Conservation (phyloP, 225 moss, liverwort and hornwort genomes). For the Anthoceros angustus region DNA sequence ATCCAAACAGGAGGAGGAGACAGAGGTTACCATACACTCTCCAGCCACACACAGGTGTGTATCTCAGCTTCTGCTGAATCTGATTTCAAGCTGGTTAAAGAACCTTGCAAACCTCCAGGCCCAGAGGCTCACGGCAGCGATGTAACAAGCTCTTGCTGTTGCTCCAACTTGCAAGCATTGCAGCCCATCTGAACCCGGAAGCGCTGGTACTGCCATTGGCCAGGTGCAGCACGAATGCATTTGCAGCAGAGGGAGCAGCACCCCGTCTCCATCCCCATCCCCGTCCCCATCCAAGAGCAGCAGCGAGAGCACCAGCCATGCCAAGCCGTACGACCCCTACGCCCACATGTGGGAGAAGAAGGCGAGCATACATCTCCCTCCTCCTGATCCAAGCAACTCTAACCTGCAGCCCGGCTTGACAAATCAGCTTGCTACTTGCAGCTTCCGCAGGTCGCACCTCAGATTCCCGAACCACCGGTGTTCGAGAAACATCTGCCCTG, state of each 20-base stretch:
- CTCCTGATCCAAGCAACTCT: neutral
- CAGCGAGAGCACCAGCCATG: neutral
- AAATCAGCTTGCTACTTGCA: neutral
- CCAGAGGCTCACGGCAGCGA: too few species aligned
- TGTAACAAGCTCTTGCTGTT: too few species aligned
- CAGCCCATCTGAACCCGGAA: neutral
- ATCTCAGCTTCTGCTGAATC: too few species aligned
- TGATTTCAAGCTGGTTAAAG: too few species aligned
- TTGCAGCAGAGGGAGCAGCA: neutral
- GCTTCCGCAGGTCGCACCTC: neutral
- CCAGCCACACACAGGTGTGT: too few species aligned
- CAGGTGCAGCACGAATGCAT: slow-evolving; percentile 1
- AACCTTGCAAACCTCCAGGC: too few species aligned
- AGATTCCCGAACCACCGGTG: neutral
- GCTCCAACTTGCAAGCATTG: neutral
- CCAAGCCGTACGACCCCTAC: neutral
- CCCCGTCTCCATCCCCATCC: neutral
- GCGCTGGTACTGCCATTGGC: neutral
- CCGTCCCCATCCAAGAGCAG: neutral
- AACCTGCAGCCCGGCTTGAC: neutral
- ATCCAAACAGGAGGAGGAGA: too few species aligned
- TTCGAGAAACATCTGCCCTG: neutral
- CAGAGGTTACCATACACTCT: too few species aligned
- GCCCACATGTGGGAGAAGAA: neutral
- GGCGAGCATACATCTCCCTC: neutral